Percentiles rank a stretch among this genome's conserved stretches.
phyloP scores from a whole-genome alignment of 345 rosid species.

The Cochlearia excelsa region DNA sequence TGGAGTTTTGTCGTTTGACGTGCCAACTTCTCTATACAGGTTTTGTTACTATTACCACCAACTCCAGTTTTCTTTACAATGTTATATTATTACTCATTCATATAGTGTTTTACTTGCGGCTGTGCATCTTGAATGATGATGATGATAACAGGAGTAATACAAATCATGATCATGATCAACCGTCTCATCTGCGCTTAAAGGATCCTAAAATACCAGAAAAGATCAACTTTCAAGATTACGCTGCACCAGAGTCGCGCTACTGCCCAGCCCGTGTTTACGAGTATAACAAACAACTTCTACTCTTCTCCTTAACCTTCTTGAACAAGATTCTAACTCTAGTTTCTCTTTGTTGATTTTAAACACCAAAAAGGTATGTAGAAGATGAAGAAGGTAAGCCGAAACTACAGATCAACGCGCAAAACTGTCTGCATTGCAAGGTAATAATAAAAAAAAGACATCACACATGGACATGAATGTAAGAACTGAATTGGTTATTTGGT shows the following conservation, averaged over 20 bases:
- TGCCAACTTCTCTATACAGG: slow-evolving; percentile 94
- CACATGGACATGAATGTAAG: neutral
- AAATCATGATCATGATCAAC: slow-evolving; percentile 93
- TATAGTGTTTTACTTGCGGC: neutral
- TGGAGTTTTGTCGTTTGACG: slow-evolving; percentile 77
- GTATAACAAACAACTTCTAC: slow-evolving; percentile 39
- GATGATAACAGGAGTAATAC: slow-evolving; percentile 76
- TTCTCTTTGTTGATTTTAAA: slow-evolving; percentile 12
- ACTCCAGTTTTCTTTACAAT: neutral
- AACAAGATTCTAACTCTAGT: slow-evolving; percentile 7
- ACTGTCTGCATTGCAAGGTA: slow-evolving; percentile 96
- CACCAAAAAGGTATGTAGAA: slow-evolving; percentile 57
- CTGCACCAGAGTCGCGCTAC: slow-evolving; percentile 84
- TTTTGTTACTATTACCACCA: slow-evolving; percentile 27
- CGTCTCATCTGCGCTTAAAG: slow-evolving; percentile 74
- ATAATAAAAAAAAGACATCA: neutral
- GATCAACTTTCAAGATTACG: slow-evolving; percentile 77
- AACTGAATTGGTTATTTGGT: neutral
- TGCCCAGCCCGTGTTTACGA: slow-evolving; percentile 98
- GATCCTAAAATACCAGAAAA: slow-evolving; percentile 64
- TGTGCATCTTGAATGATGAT: slow-evolving; percentile 13
- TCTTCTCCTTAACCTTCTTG: neutral
- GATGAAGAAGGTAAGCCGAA: slow-evolving; percentile 63
- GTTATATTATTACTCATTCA: neutral
- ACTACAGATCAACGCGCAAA: slow-evolving; percentile 90